Percentiles rank a stretch among this genome's conserved stretches.
Evolutionary conservation across 148 eudicot species (phyloP).

Genomic region (Amaranthus hypochondriacus): DNA sequence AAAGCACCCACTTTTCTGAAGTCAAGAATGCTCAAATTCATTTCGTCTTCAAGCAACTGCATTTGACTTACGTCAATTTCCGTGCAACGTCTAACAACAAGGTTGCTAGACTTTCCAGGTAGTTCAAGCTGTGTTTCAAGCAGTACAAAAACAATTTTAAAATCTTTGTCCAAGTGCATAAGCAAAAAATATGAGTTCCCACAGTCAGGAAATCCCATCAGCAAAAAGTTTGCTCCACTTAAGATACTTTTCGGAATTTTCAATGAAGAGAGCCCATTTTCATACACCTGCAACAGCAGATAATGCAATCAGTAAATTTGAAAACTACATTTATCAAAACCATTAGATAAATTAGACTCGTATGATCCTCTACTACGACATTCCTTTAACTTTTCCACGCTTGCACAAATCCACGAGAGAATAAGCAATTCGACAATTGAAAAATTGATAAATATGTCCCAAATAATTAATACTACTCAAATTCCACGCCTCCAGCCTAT

Average conservation of each 20-base stretch:
- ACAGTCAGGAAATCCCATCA: conserved; percentile 86
- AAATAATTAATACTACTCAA: too few relatives aligned
- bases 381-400: background rate
- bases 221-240: conserved; percentile 55
- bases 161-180: conserved; percentile 81
- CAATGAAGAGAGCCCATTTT: conserved; percentile 59
- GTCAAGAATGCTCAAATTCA: conserved; percentile 74
- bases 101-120: conserved; percentile 45
- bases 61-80: conserved; percentile 64
- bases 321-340: background rate
- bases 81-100: conserved; percentile 53
- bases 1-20: conserved; percentile 38
- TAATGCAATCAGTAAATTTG: background rate
- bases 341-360: background rate
- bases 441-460: too few relatives aligned
- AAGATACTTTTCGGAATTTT: conserved; percentile 63
- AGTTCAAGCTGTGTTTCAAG: conserved; percentile 61
- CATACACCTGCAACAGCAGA: conserved; percentile 65
- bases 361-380: background rate
- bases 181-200: conserved; percentile 77
- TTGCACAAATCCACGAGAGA: background rate
- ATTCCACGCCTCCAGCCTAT: too few relatives aligned
- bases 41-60: conserved; percentile 79
- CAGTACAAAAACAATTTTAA: conserved; percentile 65
- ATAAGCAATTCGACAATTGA: background rate